A percentile compares a stretch with the other conserved stretches of the same genome.
Evolutionary conservation across 1,139 yeast genomes (phyloP).

Genomic region (Kurtzmaniella quercitrusa): DNA sequence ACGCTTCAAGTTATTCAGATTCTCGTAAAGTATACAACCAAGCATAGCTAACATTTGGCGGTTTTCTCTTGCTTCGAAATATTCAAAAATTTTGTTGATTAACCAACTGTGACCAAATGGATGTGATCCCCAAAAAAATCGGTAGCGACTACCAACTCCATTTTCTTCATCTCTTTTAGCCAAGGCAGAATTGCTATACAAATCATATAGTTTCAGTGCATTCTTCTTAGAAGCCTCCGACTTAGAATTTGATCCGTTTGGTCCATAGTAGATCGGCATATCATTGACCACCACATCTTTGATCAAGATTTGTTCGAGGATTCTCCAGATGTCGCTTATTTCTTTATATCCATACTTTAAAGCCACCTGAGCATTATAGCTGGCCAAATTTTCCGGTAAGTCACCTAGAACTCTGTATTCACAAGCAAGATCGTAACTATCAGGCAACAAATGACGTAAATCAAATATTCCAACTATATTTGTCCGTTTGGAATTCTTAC

Average conservation of each 20-base stretch:
- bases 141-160: slow-evolving; percentile 13
- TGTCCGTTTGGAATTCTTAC: slow-evolving; percentile 16
- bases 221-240: background rate
- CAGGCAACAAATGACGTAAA: slow-evolving; percentile 68
- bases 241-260: slow-evolving; percentile 1
- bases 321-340: slow-evolving; percentile 73
- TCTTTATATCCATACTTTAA: slow-evolving; percentile 55
- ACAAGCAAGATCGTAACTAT: slow-evolving; percentile 69
- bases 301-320: slow-evolving; percentile 46
- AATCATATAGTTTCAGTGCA: slow-evolving; percentile 3
- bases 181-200: slow-evolving; percentile 14
- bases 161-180: slow-evolving; percentile 11
- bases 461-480: slow-evolving; percentile 65
- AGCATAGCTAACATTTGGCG: slow-evolving; percentile 90
- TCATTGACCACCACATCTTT: slow-evolving; percentile 22
- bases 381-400: slow-evolving; percentile 60
- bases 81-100: slow-evolving; percentile 56
- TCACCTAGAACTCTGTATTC: slow-evolving; percentile 72
- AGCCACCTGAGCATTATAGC: slow-evolving; percentile 72
- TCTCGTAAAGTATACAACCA: slow-evolving; percentile 61
- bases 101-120: slow-evolving; percentile 79
- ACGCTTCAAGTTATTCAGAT: slow-evolving; percentile 19
- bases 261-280: slow-evolving; percentile 11
- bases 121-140: slow-evolving; percentile 74
- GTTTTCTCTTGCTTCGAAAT: slow-evolving; percentile 63